Conservation (phyloP, 768 basidiomycete genomes). For the Gelatoporia subvermispora region DNA sequence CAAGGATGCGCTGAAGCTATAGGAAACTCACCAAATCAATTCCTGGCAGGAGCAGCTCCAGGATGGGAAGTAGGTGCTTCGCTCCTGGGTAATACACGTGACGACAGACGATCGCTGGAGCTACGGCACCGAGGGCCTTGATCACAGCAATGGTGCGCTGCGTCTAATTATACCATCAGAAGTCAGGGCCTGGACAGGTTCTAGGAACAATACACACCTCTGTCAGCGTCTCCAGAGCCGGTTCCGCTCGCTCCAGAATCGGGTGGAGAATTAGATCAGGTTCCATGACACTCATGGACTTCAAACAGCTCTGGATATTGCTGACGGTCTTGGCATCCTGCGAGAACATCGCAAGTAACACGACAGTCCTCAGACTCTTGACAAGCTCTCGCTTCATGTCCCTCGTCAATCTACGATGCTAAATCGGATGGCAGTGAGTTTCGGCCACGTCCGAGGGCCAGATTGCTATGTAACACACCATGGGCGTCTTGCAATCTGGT, state of each 20-base stretch:
- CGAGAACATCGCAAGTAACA: slow-evolving; percentile 86
- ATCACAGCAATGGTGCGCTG: slow-evolving; percentile 83
- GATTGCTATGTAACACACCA: slow-evolving; percentile 27
- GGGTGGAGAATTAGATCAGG: slow-evolving; percentile 82
- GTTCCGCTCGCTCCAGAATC: slow-evolving; percentile 77
- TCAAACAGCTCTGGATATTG: slow-evolving; percentile 76
- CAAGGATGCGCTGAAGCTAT: not conserved
- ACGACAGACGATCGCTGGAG: slow-evolving; percentile 75
- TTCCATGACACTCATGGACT: slow-evolving; percentile 79
- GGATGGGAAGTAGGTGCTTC: slow-evolving; percentile 72
- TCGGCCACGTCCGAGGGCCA: not conserved
- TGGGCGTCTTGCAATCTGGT: slow-evolving; percentile 76
- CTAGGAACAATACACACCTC: slow-evolving; percentile 45
- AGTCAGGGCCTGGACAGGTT: not conserved
- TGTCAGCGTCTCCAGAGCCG: slow-evolving; percentile 82
- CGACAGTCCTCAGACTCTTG: slow-evolving; percentile 74
- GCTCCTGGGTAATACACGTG: slow-evolving; percentile 78
- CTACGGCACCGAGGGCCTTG: slow-evolving; percentile 78
- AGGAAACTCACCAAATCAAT: slow-evolving; percentile 67
- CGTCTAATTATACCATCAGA: slow-evolving; percentile 43
- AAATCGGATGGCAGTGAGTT: not conserved
- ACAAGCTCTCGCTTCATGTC: slow-evolving; percentile 83
- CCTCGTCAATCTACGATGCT: slow-evolving; percentile 61
- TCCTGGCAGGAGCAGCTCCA: slow-evolving; percentile 79
- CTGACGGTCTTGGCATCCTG: slow-evolving; percentile 69